These are phyloP conservation scores for Epichloe brachyelytri DNA, from an alignment of 2,329 filamentous ascomycete genomes.

Conservation along the genomic window DNA sequence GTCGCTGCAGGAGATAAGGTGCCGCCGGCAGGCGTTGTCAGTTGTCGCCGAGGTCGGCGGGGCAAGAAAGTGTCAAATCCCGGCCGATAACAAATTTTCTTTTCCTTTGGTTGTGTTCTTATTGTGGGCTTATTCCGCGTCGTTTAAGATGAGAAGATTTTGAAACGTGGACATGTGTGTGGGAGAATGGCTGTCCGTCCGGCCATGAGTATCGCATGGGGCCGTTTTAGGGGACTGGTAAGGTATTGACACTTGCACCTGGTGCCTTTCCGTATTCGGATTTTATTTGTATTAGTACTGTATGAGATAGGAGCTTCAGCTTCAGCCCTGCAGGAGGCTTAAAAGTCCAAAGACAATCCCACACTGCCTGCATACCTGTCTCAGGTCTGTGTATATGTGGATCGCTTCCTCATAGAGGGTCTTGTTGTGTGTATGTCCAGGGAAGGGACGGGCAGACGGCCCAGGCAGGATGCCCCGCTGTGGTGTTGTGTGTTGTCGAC, in stretches of 20 bases:
- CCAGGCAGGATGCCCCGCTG: not conserved
- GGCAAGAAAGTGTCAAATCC: not conserved
- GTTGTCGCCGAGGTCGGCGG: not conserved
- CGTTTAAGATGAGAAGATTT: not conserved
- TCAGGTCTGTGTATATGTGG: too few relatives aligned
- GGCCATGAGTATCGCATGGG: too few relatives aligned
- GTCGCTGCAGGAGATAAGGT: not conserved
- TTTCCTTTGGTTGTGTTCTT: not conserved
- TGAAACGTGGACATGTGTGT: not conserved
- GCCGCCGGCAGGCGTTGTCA: not conserved
- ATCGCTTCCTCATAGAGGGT: too few relatives aligned
- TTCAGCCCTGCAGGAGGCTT: too few relatives aligned
- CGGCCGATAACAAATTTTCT: not conserved
- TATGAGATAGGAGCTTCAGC: too few relatives aligned
- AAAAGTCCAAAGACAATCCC: too few relatives aligned
- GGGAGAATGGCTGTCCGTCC: not conserved
- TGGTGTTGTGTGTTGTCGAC: not conserved
- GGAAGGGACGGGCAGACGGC: not conserved
- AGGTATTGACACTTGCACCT: not conserved
- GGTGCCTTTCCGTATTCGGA: not conserved
- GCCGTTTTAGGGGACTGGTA: too few relatives aligned
- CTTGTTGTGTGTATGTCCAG: too few relatives aligned
- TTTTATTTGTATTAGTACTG: not conserved
- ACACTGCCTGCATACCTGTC: too few relatives aligned
- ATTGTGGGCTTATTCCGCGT: not conserved